Conservation (phyloP, 176 grass and related monocot species). For the Carex kokanica region DNA sequence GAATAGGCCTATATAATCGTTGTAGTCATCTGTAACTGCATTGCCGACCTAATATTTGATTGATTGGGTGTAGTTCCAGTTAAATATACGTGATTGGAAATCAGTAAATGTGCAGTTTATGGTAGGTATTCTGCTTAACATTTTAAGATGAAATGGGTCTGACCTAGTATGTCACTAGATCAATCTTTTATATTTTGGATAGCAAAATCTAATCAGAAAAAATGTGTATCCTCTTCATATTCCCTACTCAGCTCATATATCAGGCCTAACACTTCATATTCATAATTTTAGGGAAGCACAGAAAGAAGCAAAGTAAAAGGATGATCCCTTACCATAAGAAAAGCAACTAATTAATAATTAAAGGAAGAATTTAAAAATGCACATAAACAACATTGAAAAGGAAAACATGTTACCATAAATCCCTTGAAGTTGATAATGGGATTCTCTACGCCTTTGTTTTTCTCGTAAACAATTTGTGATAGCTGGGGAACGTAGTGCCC, state of each 20-base stretch:
- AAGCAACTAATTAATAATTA: not conserved
- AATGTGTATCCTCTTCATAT: not conserved
- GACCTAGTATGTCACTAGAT: not conserved
- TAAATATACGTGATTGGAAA: not conserved
- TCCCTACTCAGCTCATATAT: not conserved
- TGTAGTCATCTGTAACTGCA: conserved; percentile 69
- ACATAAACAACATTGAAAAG: conserved; percentile 8
- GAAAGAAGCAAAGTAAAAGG: not conserved
- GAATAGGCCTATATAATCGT: conserved; percentile 71
- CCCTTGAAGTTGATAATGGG: conserved; percentile 85
- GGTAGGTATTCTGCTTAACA: not conserved
- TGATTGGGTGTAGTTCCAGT: not conserved
- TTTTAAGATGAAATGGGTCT: not conserved
- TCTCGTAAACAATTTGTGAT: conserved; percentile 54
- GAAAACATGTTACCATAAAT: conserved; percentile 63
- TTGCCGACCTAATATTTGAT: conserved; percentile 65
- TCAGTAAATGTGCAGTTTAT: not conserved
- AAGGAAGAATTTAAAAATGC: not conserved
- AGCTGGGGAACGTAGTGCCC: conserved; percentile 90
- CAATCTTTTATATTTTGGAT: not conserved
- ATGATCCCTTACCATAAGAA: not conserved
- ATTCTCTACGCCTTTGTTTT: conserved; percentile 51
- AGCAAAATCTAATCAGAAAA: not conserved
- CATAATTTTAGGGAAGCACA: not conserved
- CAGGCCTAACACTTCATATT: not conserved